Conservation (phyloP, 306 rosid species). For the Vigna nakashimae region DNA sequence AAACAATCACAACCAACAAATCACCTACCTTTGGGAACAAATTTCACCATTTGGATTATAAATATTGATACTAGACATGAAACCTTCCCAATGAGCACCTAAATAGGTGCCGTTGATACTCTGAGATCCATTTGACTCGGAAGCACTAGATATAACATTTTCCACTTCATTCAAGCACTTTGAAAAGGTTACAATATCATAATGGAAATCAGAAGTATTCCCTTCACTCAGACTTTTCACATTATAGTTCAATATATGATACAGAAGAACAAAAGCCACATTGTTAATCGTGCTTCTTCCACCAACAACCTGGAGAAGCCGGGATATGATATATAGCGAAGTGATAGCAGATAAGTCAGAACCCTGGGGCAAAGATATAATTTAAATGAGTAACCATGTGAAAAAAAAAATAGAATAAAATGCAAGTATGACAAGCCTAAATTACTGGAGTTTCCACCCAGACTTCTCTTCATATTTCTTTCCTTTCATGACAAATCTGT, state of each 20-base stretch:
- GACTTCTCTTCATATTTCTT: constrained; percentile 28
- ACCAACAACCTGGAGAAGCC: constrained; percentile 83
- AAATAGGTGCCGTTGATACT: constrained; percentile 36
- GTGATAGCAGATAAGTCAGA: constrained; percentile 64
- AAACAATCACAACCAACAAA: constrained; percentile 23
- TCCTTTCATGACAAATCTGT: constrained; percentile 8
- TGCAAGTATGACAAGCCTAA: constrained; percentile 5
- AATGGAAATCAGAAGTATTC: constrained; percentile 40
- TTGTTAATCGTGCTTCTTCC: constrained; percentile 62
- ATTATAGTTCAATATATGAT: constrained; percentile 53
- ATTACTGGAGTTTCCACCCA: constrained; percentile 35
- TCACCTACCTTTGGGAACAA: constrained; percentile 59
- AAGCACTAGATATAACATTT: constrained; percentile 41
- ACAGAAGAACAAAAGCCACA: constrained; percentile 64
- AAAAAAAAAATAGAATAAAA: constrained; percentile 14
- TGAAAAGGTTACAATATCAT: constrained; percentile 44
- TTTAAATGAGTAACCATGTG: constrained; percentile 41
- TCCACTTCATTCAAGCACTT: constrained; percentile 55
- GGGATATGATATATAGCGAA: constrained; percentile 65
- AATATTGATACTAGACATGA: constrained; percentile 41
- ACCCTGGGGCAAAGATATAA: constrained; percentile 54
- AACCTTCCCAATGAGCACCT: constrained; percentile 43
- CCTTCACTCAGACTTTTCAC: constrained; percentile 46
- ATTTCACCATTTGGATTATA: constrained; percentile 33
- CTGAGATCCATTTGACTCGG: constrained; percentile 55